Conservation (phyloP, 139 green algal genomes). For the Chlamydomonas schloesseri region DNA sequence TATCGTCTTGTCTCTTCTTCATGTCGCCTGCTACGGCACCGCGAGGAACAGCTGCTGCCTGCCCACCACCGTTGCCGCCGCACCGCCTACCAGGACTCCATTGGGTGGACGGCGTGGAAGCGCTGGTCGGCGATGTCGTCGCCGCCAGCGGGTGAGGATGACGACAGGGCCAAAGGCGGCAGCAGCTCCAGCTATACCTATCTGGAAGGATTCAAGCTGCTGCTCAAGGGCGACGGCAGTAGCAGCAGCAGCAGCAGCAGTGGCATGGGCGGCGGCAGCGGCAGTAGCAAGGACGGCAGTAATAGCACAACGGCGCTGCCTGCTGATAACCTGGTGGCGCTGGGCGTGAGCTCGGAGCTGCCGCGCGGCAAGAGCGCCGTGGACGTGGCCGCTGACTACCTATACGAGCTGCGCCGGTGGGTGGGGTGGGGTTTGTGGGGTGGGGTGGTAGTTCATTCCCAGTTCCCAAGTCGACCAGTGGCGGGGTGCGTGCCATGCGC, state of each 20-base stretch:
- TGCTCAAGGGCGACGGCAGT: neutral
- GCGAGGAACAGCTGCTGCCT: too few relatives aligned
- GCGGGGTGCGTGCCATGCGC: too few relatives aligned
- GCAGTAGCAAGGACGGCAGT: neutral
- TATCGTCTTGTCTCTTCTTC: too few relatives aligned
- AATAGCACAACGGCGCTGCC: neutral
- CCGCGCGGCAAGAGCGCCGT: neutral
- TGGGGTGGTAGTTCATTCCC: too few relatives aligned
- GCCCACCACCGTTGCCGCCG: too few relatives aligned
- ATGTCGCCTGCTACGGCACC: too few relatives aligned
- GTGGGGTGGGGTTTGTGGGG: too few relatives aligned
- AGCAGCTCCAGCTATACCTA: neutral
- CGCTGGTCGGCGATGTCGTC: conserved; percentile 13
- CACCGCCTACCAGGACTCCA: neutral
- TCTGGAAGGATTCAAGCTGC: conserved; percentile 34
- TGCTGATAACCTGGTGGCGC: conserved; percentile 4
- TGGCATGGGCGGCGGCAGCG: neutral
- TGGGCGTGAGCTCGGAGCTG: too few relatives aligned
- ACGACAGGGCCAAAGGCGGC: neutral
- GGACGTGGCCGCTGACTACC: neutral
- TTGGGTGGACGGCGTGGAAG: neutral
- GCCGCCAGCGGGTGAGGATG: too few relatives aligned
- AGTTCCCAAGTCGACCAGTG: too few relatives aligned
- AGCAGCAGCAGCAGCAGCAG: neutral
- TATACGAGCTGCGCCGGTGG: neutral